phyloP scores from a whole-genome alignment of 2,329 filamentous ascomycete species.

The Gaeumannomyces sp. region DNA sequence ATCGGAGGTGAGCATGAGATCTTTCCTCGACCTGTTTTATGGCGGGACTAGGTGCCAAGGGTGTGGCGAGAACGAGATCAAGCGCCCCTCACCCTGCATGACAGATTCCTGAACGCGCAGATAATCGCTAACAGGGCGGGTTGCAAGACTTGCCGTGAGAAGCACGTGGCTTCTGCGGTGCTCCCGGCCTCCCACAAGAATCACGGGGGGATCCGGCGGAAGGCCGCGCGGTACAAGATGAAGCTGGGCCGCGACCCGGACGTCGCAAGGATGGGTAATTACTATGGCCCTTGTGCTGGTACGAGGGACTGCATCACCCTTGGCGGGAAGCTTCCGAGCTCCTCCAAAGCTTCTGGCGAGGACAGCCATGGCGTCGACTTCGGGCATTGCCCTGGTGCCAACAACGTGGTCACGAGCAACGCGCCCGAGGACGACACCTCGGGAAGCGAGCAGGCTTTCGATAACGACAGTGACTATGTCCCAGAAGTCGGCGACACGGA shows the following conservation, averaged over 20 bases:
- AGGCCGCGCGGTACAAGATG: not conserved
- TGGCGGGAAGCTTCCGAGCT: too few species aligned
- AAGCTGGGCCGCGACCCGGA: not conserved
- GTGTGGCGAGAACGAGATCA: not conserved
- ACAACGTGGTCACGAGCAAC: not conserved
- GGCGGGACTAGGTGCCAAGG: not conserved
- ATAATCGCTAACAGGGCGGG: not conserved
- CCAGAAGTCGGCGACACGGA: not conserved
- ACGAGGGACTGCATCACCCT: not conserved
- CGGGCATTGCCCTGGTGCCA: not conserved
- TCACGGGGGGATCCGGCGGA: too few species aligned
- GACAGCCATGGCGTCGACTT: not conserved
- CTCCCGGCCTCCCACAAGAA: not conserved
- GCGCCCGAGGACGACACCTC: not conserved
- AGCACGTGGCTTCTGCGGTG: not conserved
- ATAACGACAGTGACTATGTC: not conserved
- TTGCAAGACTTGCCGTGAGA: not conserved
- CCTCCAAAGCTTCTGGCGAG: not conserved
- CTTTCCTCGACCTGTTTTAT: not conserved
- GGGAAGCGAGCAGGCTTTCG: too few species aligned
- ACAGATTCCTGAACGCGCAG: not conserved
- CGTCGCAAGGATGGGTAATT: too few species aligned
- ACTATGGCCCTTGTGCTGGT: not conserved
- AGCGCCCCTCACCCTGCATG: not conserved
- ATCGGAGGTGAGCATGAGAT: not conserved